Base-by-base conservation (phyloP, 2,329 filamentous ascomycete species). In the Colletotrichum sp. region DNA sequence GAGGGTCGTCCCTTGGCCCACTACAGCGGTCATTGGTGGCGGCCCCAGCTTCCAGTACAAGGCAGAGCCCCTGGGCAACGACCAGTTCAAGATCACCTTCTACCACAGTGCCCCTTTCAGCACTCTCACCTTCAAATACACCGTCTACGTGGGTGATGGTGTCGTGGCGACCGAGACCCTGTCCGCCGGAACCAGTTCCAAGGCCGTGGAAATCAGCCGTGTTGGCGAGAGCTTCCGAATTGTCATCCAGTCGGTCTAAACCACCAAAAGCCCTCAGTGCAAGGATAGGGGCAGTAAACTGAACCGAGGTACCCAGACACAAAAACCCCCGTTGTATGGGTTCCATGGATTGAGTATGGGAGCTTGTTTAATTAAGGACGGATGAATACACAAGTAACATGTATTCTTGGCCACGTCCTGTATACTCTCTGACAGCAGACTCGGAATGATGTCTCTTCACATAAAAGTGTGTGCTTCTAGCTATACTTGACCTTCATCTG, bases 61-160 rank as follows among this genome's bases (percentile, higher is more conserved):
- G 57, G 57, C 57, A 61, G 57, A 61, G 57, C 57, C 57, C 57
- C 57, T 61, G 15, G 57, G 57, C 16, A 61, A 61, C 57, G 57
- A 61, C 57, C 57, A 34, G 11, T 61, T 61, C 16, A 61, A 61
- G 57, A 34, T 61, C 57, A 61, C 57, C 29, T 61, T 61, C 57
- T 61, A 61, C 29, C 57, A 61, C 57, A 61, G 57, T 18, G 57
- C 29, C 57, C 57, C 57, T 13, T 61, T 61, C 57, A 61, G 57
- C 57, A 34, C 24, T 9, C 29, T 61, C 11, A 61, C 57, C 18
- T 61, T 61, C 18, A 33, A 61, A 7, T 61, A 61, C 57, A 61
- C 38, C 38, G 18, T 43, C 38, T 43, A 43, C 16, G 38, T 18
- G 2, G 38, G 18, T 43, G 38, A 43, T 43, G 38, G 38, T 6